Conservation (phyloP, 805 yeast genomes). For the Hanseniaspora vineae region DNA sequence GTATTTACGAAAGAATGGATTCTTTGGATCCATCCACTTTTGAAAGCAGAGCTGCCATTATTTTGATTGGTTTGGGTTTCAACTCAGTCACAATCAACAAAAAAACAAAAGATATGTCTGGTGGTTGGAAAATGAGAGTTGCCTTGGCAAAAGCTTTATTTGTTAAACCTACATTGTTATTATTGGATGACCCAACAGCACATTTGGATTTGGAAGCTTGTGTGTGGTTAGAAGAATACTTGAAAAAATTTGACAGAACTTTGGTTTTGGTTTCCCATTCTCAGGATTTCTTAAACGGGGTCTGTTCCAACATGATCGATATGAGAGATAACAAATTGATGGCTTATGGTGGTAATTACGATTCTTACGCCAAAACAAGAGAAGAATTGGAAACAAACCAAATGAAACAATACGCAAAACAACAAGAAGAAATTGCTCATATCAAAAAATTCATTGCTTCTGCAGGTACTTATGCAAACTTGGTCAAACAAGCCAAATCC, state of each 20-base stretch:
- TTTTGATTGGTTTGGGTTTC: constrained; percentile 95
- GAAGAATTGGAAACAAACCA: constrained; percentile 89
- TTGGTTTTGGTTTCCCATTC: constrained; percentile 94
- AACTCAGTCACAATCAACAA: constrained; percentile 74
- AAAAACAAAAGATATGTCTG: constrained; percentile 97
- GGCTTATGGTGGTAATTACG: constrained; percentile 96
- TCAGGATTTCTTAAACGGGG: constrained; percentile 98
- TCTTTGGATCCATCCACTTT: constrained; percentile 92
- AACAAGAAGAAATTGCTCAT: constrained; percentile 97
- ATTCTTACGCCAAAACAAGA: constrained; percentile 91
- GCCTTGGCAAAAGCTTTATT: constrained; percentile 95
- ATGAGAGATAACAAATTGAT: constrained; percentile 73
- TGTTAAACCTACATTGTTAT: constrained; percentile 89
- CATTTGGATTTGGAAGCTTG: constrained; percentile 98
- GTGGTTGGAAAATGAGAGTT: constrained; percentile 99
- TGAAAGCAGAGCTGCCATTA: constrained; percentile 91
- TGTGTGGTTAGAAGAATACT: constrained; percentile 98
- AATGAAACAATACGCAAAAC: constrained; percentile 93
- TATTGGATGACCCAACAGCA: constrained; percentile 98
- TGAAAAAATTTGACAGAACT: constrained; percentile 87
- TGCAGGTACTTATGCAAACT: constrained; percentile 98
- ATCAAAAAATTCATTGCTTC: constrained; percentile 98
- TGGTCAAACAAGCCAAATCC: constrained; percentile 97
- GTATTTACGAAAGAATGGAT: constrained; percentile 89
- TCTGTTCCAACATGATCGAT: constrained; percentile 94